Evolutionary conservation across 345 rosid species (phyloP), one percentile per base, ranked within the genome.

Genomic region (Aquilaria yunnanensis): DNA sequence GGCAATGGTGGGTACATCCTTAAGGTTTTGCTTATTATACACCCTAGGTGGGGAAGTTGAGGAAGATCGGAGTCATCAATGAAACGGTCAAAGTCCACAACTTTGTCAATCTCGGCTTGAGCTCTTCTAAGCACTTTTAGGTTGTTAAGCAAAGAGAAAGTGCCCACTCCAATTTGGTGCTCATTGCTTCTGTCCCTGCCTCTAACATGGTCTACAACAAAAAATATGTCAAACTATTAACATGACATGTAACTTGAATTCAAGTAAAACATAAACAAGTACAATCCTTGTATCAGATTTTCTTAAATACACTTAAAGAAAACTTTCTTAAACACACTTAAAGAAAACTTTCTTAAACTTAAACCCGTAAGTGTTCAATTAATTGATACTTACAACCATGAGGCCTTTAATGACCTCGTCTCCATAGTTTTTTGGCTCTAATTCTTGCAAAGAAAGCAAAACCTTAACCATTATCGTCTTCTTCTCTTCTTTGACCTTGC

Each of bases 1-100:
- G 59, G 59, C 10, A 43, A 12, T 31, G 59, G 59, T 31, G 59
- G 59, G 14, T 10, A 56, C 59, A 56, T 10, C 7, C 59, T 41
- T n/a, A 56, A 10, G 41, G 43, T 56, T 32, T 56, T 41, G 14
- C 13, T 56, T 8, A 56, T 56, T 41, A 56, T 56, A 41, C 45
- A 29, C 2, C 14, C 14, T 3, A 56, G 43, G 45, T 56, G 31
- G 31, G 59, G 59, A 6, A 56, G 45, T 9, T 12, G 12, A 5
- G 45, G 43, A 10, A 56, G 45, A 41, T 56, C 59, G 2, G 59
- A 11, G 12, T 56, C 59, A 10, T 56, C 45, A 2, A 56, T 14
- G 2, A 56, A 5, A 10, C 59, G 46, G 45, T 32, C 14, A 5
- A 31, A 14, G 9, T 14, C 41, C 10, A 56, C 34, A 56, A 29